A percentile compares a stretch with the other conserved stretches of the same genome.
Evolutionary conservation across 73 alveolate genomes (phyloP).

Genomic region (Tetrahymena borealis): DNA sequence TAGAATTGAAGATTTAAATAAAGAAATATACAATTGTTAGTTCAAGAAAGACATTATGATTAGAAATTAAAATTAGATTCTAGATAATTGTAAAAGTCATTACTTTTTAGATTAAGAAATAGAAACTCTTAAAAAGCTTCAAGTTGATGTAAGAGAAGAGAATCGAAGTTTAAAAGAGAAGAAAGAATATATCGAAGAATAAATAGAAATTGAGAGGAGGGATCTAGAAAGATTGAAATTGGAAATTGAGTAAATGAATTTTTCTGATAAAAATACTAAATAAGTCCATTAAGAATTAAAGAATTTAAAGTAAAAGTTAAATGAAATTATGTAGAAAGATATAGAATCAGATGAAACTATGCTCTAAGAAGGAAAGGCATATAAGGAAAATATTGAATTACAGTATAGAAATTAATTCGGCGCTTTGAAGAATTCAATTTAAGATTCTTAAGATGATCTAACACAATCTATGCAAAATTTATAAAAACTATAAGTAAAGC

Average conservation of each 20-base stretch:
- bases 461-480: neutral
- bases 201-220: neutral
- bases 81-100: neutral
- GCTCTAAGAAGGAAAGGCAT: neutral
- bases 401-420: neutral
- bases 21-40: neutral
- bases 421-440: neutral
- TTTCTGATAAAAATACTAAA: neutral
- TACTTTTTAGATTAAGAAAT: neutral
- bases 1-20: neutral
- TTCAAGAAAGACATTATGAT: neutral
- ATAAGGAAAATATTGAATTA: neutral
- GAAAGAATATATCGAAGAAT: neutral
- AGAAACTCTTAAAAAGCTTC: neutral
- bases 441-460: neutral
- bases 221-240: neutral
- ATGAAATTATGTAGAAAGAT: neutral
- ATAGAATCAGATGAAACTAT: neutral
- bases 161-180: neutral
- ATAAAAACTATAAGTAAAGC: neutral
- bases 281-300: neutral
- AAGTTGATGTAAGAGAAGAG: neutral
- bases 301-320: neutral
- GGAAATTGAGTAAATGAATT: neutral
- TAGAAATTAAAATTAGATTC: neutral